A percentile compares a stretch with the other conserved stretches of the same genome.
phyloP scores from a whole-genome alignment of 2,329 filamentous ascomycete genomes.

The Lachnellula subtilissima region DNA sequence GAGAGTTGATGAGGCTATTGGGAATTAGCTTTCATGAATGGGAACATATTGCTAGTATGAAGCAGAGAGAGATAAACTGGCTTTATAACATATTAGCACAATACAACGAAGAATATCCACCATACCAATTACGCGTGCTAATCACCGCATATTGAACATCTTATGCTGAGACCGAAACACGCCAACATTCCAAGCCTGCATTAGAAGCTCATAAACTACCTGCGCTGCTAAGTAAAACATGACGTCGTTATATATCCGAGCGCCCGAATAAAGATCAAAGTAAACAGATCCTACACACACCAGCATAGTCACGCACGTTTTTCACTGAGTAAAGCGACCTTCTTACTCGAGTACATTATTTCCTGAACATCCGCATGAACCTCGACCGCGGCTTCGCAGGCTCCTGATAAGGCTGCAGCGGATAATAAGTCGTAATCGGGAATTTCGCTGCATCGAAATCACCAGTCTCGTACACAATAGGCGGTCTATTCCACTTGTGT shows the following conservation, averaged over 20 bases:
- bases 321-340: not conserved
- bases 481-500: slow-evolving; percentile 18
- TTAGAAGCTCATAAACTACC: too few relatives aligned
- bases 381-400: slow-evolving; percentile 20
- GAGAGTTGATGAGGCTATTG: not conserved
- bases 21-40: not conserved
- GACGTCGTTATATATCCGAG: too few relatives aligned
- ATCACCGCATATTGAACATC: too few relatives aligned
- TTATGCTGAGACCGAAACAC: too few relatives aligned
- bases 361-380: slow-evolving; percentile 23
- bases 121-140: too few relatives aligned
- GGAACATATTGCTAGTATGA: not conserved
- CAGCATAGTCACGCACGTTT: not conserved
- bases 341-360: not conserved
- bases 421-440: slow-evolving; percentile 20
- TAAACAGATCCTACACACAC: not conserved
- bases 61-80: not conserved
- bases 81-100: too few relatives aligned
- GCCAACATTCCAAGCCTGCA: too few relatives aligned
- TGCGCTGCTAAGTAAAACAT: too few relatives aligned
- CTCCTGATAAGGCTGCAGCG: slow-evolving; percentile 19
- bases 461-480: not conserved
- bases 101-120: too few relatives aligned
- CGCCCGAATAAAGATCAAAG: too few relatives aligned
- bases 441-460: slow-evolving; percentile 5